Evolutionary conservation across 805 yeast species (phyloP).

Genomic region (Starmerella gropengiesseri): DNA sequence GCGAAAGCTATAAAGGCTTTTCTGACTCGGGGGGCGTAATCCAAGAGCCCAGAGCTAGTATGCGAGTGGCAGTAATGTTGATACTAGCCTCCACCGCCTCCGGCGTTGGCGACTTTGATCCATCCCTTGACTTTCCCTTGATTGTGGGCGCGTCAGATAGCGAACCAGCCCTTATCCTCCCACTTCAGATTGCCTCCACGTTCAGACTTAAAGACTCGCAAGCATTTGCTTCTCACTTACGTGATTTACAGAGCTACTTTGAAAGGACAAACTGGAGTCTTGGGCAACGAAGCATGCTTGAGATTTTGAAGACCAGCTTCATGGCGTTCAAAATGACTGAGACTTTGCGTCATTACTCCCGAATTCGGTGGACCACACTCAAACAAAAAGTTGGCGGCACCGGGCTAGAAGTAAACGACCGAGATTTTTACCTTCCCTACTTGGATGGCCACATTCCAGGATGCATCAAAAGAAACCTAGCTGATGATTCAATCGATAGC

Average conservation of each 20-base stretch:
- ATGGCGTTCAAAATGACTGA: background rate
- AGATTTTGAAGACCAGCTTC: background rate
- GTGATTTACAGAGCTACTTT: background rate
- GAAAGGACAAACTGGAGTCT: background rate
- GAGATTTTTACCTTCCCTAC: background rate
- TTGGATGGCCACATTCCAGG: background rate
- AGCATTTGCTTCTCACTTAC: background rate
- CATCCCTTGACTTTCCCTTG: background rate
- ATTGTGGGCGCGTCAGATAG: background rate
- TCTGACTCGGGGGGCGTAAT: background rate
- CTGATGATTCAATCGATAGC: background rate
- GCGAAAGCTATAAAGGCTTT: slow-evolving; percentile 1
- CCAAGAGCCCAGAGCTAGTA: background rate
- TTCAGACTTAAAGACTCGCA: background rate
- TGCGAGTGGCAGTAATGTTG: background rate
- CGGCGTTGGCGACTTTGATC: slow-evolving; percentile 4
- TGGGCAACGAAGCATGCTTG: background rate
- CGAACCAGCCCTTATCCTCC: background rate
- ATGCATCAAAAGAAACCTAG: background rate
- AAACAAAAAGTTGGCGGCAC: background rate
- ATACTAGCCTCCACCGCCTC: slow-evolving; percentile 1
- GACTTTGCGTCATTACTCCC: background rate
- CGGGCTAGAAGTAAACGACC: background rate
- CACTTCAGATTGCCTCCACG: background rate
- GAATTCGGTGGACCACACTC: background rate